Evolutionary conservation across 1,139 yeast genomes (phyloP).

Genomic region (Sugiyamaella novakii): DNA sequence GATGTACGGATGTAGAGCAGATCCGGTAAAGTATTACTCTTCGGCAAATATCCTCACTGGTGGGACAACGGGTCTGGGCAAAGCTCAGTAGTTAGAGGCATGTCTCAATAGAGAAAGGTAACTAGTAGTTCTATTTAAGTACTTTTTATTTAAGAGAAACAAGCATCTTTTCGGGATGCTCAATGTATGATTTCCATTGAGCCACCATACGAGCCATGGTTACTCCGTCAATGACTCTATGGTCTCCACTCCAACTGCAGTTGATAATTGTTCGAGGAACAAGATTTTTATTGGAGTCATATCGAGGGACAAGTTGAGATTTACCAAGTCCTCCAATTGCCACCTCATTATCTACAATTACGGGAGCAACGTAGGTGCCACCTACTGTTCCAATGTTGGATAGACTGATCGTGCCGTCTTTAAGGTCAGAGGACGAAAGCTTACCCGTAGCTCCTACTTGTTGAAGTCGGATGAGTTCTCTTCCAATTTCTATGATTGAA

Average conservation of each 20-base stretch:
- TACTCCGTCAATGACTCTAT: conserved; percentile 42
- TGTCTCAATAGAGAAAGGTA: no score
- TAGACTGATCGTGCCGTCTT: conserved; percentile 75
- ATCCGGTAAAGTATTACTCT: no score
- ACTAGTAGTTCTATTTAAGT: no score
- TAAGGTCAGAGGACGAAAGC: conserved; percentile 67
- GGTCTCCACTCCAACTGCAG: conserved; percentile 44
- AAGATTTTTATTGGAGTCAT: conserved; percentile 32
- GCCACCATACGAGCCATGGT: conserved; percentile 41
- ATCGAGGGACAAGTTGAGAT: conserved; percentile 38
- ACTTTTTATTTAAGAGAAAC: conserved; percentile 29
- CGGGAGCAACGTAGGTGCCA: conserved; percentile 76
- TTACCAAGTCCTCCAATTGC: conserved; percentile 42
- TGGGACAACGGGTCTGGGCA: conserved; percentile 6
- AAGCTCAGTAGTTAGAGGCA: no score
- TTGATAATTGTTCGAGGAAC: conserved; percentile 38
- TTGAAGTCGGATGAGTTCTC: conserved; percentile 59
- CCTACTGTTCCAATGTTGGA: conserved; percentile 80
- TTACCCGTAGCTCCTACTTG: conserved; percentile 64
- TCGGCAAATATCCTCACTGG: no score
- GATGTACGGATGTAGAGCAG: no score
- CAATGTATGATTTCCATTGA: conserved; percentile 37
- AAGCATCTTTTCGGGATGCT: conserved; percentile 37
- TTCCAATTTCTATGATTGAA: conserved; percentile 63
- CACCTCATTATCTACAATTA: conserved; percentile 48